Evolutionary conservation across 2,329 filamentous ascomycete genomes (phyloP).

Genomic region (Davidsoniella eucalypti): DNA sequence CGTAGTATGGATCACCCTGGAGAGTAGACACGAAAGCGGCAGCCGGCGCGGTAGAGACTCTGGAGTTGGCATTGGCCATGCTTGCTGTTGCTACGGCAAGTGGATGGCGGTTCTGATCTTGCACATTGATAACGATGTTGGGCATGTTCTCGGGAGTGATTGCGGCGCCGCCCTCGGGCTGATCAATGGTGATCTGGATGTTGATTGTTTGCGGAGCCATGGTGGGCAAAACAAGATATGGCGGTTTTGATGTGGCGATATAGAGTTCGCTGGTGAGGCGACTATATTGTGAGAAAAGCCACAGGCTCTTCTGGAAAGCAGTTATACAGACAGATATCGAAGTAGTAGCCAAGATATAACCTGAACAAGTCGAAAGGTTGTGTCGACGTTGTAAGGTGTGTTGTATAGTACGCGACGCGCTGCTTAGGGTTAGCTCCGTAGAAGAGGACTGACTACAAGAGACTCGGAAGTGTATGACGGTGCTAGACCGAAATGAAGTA

Average conservation of each 20-base stretch:
- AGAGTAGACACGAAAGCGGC: no score
- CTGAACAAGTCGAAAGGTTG: not conserved
- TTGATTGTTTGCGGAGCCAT: constrained; percentile 8
- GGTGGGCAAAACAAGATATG: not conserved
- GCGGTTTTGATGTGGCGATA: not conserved
- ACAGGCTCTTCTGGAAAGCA: not conserved
- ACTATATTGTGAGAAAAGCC: not conserved
- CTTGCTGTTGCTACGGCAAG: not conserved
- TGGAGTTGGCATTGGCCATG: not conserved
- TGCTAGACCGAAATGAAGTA: no score
- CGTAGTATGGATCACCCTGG: not conserved
- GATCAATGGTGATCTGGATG: constrained; percentile 8
- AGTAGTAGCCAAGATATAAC: not conserved
- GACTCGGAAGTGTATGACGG: not conserved
- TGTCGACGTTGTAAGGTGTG: no score
- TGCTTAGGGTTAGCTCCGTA: no score
- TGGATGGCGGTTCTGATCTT: not conserved
- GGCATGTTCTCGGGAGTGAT: not conserved
- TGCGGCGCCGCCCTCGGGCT: not conserved
- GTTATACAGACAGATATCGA: not conserved
- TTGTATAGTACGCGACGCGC: no score
- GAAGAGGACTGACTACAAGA: not conserved
- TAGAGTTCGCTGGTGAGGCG: not conserved
- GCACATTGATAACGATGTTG: constrained; percentile 5
- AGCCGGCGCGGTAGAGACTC: not conserved